Percentiles rank a stretch among this genome's conserved stretches.
phyloP scores from a whole-genome alignment of 768 basidiomycete species.

The Lactifluus pinguis region DNA sequence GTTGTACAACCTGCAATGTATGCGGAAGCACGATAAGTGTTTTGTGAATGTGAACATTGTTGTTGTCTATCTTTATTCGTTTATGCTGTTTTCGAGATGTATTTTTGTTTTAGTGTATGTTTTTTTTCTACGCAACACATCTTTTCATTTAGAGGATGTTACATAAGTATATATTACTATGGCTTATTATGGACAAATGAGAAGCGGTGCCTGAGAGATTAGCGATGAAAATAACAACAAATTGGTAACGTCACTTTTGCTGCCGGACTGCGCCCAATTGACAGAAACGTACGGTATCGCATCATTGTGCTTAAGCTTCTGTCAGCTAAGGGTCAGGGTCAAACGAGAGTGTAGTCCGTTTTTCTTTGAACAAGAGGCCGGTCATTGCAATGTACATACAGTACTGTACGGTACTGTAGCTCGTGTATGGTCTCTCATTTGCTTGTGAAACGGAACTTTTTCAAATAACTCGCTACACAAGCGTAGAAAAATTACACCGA shows the following conservation, averaged over 20 bases:
- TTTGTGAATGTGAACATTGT: not conserved
- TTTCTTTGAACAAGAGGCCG: not conserved
- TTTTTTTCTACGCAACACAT: not conserved
- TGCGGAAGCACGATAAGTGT: not conserved
- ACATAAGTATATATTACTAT: not conserved
- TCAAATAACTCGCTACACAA: too few relatives aligned
- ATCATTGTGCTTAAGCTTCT: not conserved
- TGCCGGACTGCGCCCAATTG: not conserved
- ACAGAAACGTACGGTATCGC: not conserved
- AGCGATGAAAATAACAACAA: not conserved
- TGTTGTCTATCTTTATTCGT: not conserved
- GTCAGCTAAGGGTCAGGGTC: not conserved
- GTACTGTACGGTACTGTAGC: too few relatives aligned
- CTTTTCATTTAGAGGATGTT: not conserved
- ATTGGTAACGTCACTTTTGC: not conserved
- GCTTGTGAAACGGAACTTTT: too few relatives aligned
- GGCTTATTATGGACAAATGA: too few relatives aligned
- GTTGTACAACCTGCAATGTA: constrained; percentile 1
- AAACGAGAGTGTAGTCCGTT: not conserved
- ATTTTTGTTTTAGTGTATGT: not conserved
- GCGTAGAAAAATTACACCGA: too few relatives aligned
- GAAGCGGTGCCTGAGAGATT: not conserved
- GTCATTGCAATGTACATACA: too few relatives aligned
- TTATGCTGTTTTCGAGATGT: not conserved
- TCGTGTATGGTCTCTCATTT: too few relatives aligned